Evolutionary conservation across 176 grass and related monocot genomes (phyloP).

Genomic region (Musa troglodytarum): DNA sequence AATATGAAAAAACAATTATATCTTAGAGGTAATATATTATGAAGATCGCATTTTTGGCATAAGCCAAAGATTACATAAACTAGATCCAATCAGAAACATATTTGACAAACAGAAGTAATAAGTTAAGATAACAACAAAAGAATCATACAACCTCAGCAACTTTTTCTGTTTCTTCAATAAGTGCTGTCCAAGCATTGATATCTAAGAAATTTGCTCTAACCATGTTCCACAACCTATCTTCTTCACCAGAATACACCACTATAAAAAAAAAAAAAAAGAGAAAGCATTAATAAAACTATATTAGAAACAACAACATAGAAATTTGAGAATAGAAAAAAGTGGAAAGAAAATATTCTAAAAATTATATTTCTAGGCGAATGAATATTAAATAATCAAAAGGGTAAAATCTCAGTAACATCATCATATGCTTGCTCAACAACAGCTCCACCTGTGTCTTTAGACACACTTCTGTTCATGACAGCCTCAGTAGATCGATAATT

Average conservation of each 20-base stretch:
- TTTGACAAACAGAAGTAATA: not conserved
- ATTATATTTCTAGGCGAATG: not conserved
- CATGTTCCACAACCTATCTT: slow-evolving; percentile 79
- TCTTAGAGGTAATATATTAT: too few species aligned
- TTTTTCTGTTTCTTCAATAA: slow-evolving; percentile 94
- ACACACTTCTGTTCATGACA: slow-evolving; percentile 39
- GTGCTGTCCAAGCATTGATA: slow-evolving; percentile 83
- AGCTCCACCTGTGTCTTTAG: slow-evolving; percentile 27
- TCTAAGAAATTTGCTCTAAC: slow-evolving; percentile 58
- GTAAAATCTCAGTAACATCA: slow-evolving; percentile 43
- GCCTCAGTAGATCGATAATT: slow-evolving; percentile 46
- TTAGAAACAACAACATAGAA: not conserved
- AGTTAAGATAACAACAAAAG: not conserved
- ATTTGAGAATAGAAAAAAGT: not conserved
- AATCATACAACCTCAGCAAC: slow-evolving; percentile 43
- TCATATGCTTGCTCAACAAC: slow-evolving; percentile 45
- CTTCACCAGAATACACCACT: slow-evolving; percentile 74
- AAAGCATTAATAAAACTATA: not conserved
- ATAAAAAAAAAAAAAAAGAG: slow-evolving; percentile 14
- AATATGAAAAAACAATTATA: too few species aligned
- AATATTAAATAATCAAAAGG: not conserved
- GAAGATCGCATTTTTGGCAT: too few species aligned
- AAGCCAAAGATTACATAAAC: too few species aligned
- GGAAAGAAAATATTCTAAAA: not conserved
- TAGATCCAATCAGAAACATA: not conserved